Base-by-base conservation (phyloP, 225 moss, liverwort and hornwort genomes). In the Antitrichia curtipendula region DNA sequence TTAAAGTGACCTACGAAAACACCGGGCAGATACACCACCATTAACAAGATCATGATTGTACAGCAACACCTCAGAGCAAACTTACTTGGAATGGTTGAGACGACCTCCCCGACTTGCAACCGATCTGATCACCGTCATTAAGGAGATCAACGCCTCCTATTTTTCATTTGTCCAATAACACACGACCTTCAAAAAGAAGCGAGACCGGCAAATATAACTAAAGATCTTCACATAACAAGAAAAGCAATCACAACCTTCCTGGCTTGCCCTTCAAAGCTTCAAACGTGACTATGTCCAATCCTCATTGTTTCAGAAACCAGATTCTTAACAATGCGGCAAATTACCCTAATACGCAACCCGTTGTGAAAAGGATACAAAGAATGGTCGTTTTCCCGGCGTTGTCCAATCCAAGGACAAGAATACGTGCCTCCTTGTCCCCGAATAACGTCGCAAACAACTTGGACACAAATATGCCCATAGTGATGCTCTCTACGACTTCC, bases 371-470 rank as follows among this genome's bases (percentile, higher is more conserved):
- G 96, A 97, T 98, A 98, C 98, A 98, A 86, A 98, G 97, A 90
- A 97, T 97, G 66, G 98, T 98, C 8, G 97, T 97, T 89, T 98
- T 97, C 41, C 98, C 97, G 34, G 98, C 98, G 88, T 98, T 97
- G 86, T 98, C 97, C 63, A 97, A 93, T 62, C 98, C 97, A 31
- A 97, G 95, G 61, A 95, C 97, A 70, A 98, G 95, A 92, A 96
- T 96, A 86, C 96, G 94, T 80, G 96, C 96, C 89, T 97, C 97
- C 92, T 94, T 97, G 85, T 97, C 97, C 78, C 96, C 95, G 89
- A 97, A 97, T 88, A 96, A 91, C 70, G 94, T 89, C 27, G 96
- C 91, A 79, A 97, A 92, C 85, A 97, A 64, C 82, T 90, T 94
- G 64, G 96, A 96, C 86, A 97, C 87, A 94, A 97, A 95, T 90